Evolutionary conservation across 352 stramenopile genomes (phyloP).

Genomic region (Pythium coloratum): DNA sequence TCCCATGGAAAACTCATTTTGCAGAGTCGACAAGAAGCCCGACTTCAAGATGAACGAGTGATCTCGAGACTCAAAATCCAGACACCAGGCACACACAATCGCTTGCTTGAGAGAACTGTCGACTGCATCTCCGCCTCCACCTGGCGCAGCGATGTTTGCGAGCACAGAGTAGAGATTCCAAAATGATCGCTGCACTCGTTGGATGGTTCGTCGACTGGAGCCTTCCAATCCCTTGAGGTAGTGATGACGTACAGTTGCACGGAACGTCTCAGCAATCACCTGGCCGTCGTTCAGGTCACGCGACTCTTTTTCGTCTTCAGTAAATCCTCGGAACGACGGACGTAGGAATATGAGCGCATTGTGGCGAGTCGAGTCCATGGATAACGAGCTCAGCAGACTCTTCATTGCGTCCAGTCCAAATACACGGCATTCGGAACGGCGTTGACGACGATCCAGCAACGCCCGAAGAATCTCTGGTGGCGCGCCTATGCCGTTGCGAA

Average conservation of each 20-base stretch:
- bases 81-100: slow-evolving; percentile 75
- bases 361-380: slow-evolving; percentile 77
- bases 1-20: slow-evolving; percentile 76
- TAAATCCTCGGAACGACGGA: slow-evolving; percentile 81
- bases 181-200: slow-evolving; percentile 67
- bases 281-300: slow-evolving; percentile 75
- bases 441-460: slow-evolving; percentile 73
- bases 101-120: slow-evolving; percentile 74
- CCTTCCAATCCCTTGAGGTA: slow-evolving; percentile 88
- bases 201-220: slow-evolving; percentile 59
- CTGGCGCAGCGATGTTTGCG: slow-evolving; percentile 47
- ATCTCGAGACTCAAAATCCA: slow-evolving; percentile 85
- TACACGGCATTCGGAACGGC: slow-evolving; percentile 67
- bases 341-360: slow-evolving; percentile 83
- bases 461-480: slow-evolving; percentile 73
- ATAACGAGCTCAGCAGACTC: slow-evolving; percentile 62
- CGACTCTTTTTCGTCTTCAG: slow-evolving; percentile 82
- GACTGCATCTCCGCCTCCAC: slow-evolving; percentile 29
- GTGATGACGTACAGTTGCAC: slow-evolving; percentile 81
- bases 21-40: slow-evolving; percentile 69
- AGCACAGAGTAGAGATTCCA: slow-evolving; percentile 75
- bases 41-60: slow-evolving; percentile 81
- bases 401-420: slow-evolving; percentile 86
- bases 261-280: slow-evolving; percentile 80
- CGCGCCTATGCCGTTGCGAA: slow-evolving; percentile 78